Evolutionary conservation across 495 filamentous ascomycete genomes (phyloP), one percentile per base, ranked within the genome.

Genomic region (Daldinia childiae): DNA sequence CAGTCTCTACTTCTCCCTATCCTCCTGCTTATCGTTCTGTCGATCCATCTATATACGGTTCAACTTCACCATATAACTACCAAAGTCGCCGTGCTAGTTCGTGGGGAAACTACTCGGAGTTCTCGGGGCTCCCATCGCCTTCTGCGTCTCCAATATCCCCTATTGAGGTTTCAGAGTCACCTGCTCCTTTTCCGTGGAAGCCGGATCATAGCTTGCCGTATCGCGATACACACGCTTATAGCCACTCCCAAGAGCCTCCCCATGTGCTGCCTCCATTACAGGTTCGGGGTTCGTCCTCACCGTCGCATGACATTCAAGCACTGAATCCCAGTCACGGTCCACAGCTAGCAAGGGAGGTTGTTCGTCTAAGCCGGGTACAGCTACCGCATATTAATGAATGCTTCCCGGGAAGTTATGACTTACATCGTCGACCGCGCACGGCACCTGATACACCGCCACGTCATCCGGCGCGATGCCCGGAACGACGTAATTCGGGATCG

Each of bases 91-190:
- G 39, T 43, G 21, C 17, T 43, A 9, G 21, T 29, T 32, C 57
- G 9, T 48, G 43, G 43, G 43, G 24, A 19, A 11, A 48, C 19
- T 61, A 61, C 30, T 14, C 58, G 4, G 51, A 59, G 19, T 12
- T 48, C 32, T 84, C 87, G 3, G 86, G 90, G 26, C 84, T 93
- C 74, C 90, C 90, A 12, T 94, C 92, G 15, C 91, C 92, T 26
- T 86, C 82, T 68, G 87, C 87, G 1, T 85, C 88, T 26, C 80
- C 78, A n/a, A 21, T 17, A 24, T 90, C 91, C 54, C 78, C 86
- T 73, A 80, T 87, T 41, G 85, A 87, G 39, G 90, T 86, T 3
- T 77, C 86, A 19, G 88, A 90, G 30, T 83, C 90, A 1, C 91
- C 90, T 27, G 14, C 19, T 24, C 19, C 43, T 14, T 19, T 11